Evolutionary conservation across 306 rosid genomes (phyloP).

Genomic region (Argentina anserina): DNA sequence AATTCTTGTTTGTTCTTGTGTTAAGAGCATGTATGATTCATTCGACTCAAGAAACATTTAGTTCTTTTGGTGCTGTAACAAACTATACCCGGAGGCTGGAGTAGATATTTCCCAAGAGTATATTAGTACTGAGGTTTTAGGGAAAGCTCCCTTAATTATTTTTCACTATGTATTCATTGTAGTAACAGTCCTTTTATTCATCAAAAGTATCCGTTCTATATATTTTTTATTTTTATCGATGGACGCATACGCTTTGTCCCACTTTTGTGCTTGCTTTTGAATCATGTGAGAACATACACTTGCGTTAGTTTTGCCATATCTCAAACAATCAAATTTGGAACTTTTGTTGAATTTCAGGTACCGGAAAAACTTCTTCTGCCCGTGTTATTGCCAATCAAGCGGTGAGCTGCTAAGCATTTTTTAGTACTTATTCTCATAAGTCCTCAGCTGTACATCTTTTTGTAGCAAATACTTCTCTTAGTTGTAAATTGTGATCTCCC

Average conservation of each 20-base stretch:
- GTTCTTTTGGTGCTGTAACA: background rate
- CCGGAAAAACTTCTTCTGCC: conserved; percentile 94
- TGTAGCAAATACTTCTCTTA: background rate
- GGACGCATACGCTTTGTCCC: background rate
- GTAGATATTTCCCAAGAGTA: background rate
- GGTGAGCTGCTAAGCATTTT: conserved; percentile 44
- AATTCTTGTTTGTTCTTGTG: background rate
- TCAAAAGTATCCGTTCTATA: no score
- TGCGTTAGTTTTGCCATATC: conserved; percentile 11
- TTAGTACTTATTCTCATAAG: background rate
- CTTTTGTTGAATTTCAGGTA: conserved; percentile 56
- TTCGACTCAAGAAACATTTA: background rate
- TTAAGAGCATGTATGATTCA: background rate
- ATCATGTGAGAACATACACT: conserved; percentile 15
- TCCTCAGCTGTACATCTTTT: background rate
- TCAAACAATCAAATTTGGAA: conserved; percentile 21
- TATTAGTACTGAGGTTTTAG: background rate
- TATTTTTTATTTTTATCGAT: background rate
- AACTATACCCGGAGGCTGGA: background rate
- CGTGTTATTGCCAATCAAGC: conserved; percentile 92
- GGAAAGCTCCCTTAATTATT: background rate
- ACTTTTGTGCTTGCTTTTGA: conserved; percentile 4
- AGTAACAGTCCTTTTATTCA: no score
- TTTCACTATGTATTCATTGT: no score
- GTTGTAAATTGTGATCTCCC: no score